Conservation (phyloP, 495 filamentous ascomycete genomes). For the Penicillium manginii region DNA sequence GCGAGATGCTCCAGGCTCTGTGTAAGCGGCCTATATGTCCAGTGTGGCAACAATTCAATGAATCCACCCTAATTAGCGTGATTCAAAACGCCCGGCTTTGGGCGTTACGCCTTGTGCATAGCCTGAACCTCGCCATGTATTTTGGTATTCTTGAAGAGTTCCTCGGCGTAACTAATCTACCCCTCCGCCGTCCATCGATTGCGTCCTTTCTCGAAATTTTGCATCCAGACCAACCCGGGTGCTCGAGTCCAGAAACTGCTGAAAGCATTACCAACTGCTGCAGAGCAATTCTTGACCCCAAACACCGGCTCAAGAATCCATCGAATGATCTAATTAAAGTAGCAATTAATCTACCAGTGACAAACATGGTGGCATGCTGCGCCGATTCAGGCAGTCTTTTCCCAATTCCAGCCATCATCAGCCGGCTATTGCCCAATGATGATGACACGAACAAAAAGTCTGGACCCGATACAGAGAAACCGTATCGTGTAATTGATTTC, state of each 20-base stretch:
- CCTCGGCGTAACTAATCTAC: neutral
- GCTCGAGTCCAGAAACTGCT: neutral
- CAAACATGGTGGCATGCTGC: neutral
- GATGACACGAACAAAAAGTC: neutral
- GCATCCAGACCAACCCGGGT: neutral
- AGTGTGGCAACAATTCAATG: neutral
- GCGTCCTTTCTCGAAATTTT: neutral
- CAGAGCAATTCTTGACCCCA: neutral
- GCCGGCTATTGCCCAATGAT: neutral
- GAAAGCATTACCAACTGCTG: neutral
- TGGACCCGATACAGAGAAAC: neutral
- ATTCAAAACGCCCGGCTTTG: neutral
- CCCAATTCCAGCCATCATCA: neutral
- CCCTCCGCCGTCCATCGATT: neutral
- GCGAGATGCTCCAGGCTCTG: neutral
- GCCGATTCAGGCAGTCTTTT: neutral
- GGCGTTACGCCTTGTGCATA: neutral
- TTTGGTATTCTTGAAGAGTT: neutral
- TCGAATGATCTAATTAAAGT: neutral
- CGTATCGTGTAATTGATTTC: neutral
- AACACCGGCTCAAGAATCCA: neutral
- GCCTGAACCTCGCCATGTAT: neutral
- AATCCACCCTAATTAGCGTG: neutral
- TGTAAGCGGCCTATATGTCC: neutral
- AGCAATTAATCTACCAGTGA: neutral